A percentile compares a stretch with the other conserved stretches of the same genome.
These are phyloP conservation scores for Puccinia novopanici DNA, from an alignment of 1,284 basidiomycete genomes.

Conservation along the genomic window DNA sequence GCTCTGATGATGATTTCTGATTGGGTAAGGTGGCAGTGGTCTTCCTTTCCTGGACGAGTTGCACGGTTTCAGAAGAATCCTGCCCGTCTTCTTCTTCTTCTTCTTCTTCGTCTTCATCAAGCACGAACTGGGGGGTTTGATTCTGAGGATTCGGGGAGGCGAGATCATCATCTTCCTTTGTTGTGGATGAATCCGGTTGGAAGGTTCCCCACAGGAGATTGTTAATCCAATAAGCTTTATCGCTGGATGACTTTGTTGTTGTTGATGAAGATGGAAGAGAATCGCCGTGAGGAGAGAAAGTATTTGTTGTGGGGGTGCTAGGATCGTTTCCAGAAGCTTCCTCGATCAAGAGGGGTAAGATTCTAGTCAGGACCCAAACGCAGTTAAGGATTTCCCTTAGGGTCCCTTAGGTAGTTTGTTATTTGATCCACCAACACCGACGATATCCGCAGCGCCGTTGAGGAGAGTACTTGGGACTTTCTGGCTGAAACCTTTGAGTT, in stretches of 20 bases:
- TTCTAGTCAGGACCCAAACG: slow-evolving; percentile 43
- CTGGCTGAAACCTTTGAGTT: slow-evolving; percentile 40
- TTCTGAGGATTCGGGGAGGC: background rate
- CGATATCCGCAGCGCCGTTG: slow-evolving; percentile 36
- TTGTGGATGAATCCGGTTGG: background rate
- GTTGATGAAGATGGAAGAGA: background rate
- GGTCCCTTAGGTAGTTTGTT: slow-evolving; percentile 44
- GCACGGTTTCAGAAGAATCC: slow-evolving; percentile 25
- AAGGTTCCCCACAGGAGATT: slow-evolving; percentile 31
- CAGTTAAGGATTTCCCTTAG: slow-evolving; percentile 45
- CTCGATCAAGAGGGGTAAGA: slow-evolving; percentile 41
- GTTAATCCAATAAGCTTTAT: slow-evolving; percentile 38
- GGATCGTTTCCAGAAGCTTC: slow-evolving; percentile 17
- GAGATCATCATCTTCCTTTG: background rate
- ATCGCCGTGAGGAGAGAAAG: too few relatives aligned
- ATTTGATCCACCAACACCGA: slow-evolving; percentile 32
- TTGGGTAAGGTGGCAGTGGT: background rate
- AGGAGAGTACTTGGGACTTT: slow-evolving; percentile 35
- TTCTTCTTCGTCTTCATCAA: slow-evolving; percentile 48
- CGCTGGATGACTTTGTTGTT: background rate
- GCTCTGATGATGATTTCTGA: background rate
- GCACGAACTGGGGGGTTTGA: slow-evolving; percentile 39
- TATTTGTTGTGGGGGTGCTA: background rate
- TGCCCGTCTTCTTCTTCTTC: slow-evolving; percentile 38
- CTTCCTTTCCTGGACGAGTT: slow-evolving; percentile 16